Evolutionary conservation across 2,329 filamentous ascomycete genomes (phyloP), one percentile per base, ranked within the genome.

Genomic region (Cladosporium sp.): DNA sequence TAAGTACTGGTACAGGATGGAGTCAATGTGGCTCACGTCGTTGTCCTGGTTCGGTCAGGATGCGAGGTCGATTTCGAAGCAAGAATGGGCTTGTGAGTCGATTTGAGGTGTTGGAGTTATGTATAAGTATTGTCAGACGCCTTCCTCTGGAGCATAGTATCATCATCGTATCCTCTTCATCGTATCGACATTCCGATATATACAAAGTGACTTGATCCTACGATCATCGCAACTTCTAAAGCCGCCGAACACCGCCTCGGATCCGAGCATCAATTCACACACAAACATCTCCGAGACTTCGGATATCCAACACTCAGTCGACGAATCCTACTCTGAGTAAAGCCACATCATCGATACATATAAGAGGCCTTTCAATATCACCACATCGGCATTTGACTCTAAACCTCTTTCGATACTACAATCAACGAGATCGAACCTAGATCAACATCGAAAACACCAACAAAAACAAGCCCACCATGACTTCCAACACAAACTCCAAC

Each of bases 391-490:
- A 27, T 27, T 9, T 27, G 9, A 4, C 9, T 9, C 9, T 27
- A 9, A 15, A 38, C 22, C 22, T 27, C 9, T 27, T 27, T 9
- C 29, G 11, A 40, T 16, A 36, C 15, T 25, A 49, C 11, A 40
- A 9, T 9, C 4, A 27, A 25, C 36, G 9, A 25, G 11, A 39
- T 40, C 32, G n/a, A 41, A 41, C 25, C 18, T 19, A 33, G n/a
- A 19, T 15, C 33, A 43, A 43, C 20, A 19, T 3, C 36, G 15
- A 19, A 8, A 46, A 11, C 20, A 39, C 20, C 35, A 48, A 29
- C n/a, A 16, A 19, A 38, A 48, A 29, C n/a, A 16, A 19, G 27
- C 2, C 40, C 30, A 43, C 22, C 3, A 49, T 49, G 46, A 42
- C 46, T 36, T 49, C 46, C 29, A 12, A 15, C 1, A 38, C 43